Base-by-base conservation (phyloP, 2,329 filamentous ascomycete species). In the Cercospora sojina region DNA sequence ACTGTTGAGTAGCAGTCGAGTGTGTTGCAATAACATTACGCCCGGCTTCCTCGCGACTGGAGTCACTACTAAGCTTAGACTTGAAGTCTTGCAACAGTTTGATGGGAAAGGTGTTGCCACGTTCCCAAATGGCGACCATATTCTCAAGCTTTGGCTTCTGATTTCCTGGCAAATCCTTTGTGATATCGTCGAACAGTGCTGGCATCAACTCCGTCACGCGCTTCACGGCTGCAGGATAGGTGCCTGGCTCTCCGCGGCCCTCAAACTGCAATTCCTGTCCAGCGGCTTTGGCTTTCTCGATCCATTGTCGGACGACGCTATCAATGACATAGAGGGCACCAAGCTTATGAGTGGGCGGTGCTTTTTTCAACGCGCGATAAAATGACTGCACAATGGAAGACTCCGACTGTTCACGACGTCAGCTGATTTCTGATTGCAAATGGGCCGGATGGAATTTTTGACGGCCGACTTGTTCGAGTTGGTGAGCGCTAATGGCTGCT, bases 281-380 rank as follows among this genome's bases (percentile, higher is more conserved):
- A 73, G 91, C 87, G 77, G 89, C 87, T 82, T 93, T 95, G 77
- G 95, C 94, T 82, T 93, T 91, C 80, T 98, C 94, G 84, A 97
- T 89, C 94, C 95, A 99, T 84, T 96, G 94, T 82, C 95, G 92
- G 80, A 93, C 94, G 87, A 99, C 93, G 85, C 94, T 97, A 86
- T 99, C 95, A 93, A 99, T 92, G 83, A 98, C 93, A 89, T 99
- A 99, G 83, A 99, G 90, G 78, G 97, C 93, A 82, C 95, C 95
- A 80, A 99, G 87, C 83, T 99, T 99, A 87, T 99, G 94, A 79
- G 93, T 96, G 79, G 88, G 88, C 67, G 92, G 92, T 73, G 93
- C 90, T 81, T 95, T 96, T 82, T 96, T 97, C 86, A 98, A 96
- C 77, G 97, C 93, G 72, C 93, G 96, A 82, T 91, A 97, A 77